phyloP scores from a whole-genome alignment of 768 basidiomycete species.

The Hypholoma sublateritium region DNA sequence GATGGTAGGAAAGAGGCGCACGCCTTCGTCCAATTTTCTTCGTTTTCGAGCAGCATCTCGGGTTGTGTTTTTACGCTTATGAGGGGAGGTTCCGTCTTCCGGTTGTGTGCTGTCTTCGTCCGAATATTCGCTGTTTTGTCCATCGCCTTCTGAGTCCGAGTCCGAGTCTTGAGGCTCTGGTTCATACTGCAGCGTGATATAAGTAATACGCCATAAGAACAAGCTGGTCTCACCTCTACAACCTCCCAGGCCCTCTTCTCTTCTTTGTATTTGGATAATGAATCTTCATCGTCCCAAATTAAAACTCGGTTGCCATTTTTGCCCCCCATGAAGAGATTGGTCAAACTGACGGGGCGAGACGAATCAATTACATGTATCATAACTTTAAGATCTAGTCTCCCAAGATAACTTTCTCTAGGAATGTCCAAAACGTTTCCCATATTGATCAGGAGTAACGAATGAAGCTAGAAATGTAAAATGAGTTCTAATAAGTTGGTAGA shows the following conservation, averaged over 20 bases:
- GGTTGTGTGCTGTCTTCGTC: slow-evolving; percentile 34
- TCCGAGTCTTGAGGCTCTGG: slow-evolving; percentile 68
- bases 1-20: slow-evolving; percentile 20
- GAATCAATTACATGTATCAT: slow-evolving; percentile 95
- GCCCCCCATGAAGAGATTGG: slow-evolving; percentile 77
- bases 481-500: background rate
- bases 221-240: slow-evolving; percentile 56
- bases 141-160: slow-evolving; percentile 45
- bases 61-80: slow-evolving; percentile 51
- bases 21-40: slow-evolving; percentile 51
- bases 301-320: slow-evolving; percentile 71
- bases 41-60: slow-evolving; percentile 53
- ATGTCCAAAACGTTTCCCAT: slow-evolving; percentile 90
- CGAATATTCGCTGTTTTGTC: slow-evolving; percentile 41
- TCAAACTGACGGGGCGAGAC: slow-evolving; percentile 83
- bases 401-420: slow-evolving; percentile 72
- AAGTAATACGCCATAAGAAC: slow-evolving; percentile 1
- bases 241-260: slow-evolving; percentile 85
- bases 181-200: slow-evolving; percentile 55
- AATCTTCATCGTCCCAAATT: slow-evolving; percentile 92
- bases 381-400: slow-evolving; percentile 60
- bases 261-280: slow-evolving; percentile 64
- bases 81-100: slow-evolving; percentile 23
- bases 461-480: slow-evolving; percentile 50
- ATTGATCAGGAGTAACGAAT: slow-evolving; percentile 88